A percentile compares a stretch with the other conserved stretches of the same genome.
Evolutionary conservation across 768 basidiomycete species (phyloP).

Genomic region (Obba rivulosa): DNA sequence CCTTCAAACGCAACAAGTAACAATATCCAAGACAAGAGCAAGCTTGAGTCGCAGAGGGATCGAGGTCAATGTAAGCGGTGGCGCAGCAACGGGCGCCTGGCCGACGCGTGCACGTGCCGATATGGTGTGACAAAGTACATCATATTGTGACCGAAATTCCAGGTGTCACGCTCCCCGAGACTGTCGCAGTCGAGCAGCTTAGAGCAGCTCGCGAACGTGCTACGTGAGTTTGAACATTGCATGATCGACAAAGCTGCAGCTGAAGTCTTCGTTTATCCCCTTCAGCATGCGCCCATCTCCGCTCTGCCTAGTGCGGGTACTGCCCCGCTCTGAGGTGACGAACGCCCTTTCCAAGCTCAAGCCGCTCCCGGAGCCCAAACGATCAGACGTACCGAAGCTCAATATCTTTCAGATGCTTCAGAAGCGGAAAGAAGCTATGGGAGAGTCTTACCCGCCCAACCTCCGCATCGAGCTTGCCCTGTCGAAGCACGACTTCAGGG

Average conservation of each 20-base stretch:
- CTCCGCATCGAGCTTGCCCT: conserved; percentile 45
- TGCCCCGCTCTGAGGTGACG: conserved; percentile 29
- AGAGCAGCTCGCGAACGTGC: too few relatives aligned
- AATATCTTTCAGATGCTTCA: conserved; percentile 39
- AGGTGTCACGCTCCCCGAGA: too few relatives aligned
- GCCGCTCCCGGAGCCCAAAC: conserved; percentile 17
- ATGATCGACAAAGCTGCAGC: too few relatives aligned
- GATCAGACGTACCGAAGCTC: conserved; percentile 20
- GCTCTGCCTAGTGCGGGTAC: conserved; percentile 30
- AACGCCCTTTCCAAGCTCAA: conserved; percentile 18
- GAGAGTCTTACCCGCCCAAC: conserved; percentile 40
- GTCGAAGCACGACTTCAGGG: conserved; percentile 32
- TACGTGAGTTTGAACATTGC: too few relatives aligned
- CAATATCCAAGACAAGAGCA: not conserved
- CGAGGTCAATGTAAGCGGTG: not conserved
- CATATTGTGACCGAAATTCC: too few relatives aligned
- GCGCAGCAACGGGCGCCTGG: too few relatives aligned
- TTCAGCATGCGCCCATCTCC: conserved; percentile 28
- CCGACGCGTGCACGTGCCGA: too few relatives aligned
- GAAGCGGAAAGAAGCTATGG: conserved; percentile 33
- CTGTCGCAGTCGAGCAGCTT: too few relatives aligned
- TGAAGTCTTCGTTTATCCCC: not conserved
- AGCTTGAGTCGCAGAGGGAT: not conserved
- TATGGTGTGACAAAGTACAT: too few relatives aligned
- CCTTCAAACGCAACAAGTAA: too few relatives aligned